These are phyloP conservation scores for Starmerella asiatica DNA, from an alignment of 805 yeast species.

Conservation along the genomic window DNA sequence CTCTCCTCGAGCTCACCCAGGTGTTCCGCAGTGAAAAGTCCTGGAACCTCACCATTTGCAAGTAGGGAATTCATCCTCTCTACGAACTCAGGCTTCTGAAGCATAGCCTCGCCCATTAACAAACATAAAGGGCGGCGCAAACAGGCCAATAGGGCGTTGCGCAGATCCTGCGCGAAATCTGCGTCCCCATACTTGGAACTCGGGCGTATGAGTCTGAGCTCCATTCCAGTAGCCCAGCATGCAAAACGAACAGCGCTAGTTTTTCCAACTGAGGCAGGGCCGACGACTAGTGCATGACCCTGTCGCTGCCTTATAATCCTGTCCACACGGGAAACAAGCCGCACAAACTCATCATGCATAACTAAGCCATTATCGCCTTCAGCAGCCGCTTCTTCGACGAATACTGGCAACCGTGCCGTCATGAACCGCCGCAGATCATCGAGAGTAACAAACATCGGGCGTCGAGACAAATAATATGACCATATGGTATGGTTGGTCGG, in stretches of 20 bases:
- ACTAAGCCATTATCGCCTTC: constrained; percentile 39
- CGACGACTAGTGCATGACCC: constrained; percentile 79
- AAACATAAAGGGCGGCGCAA: constrained; percentile 37
- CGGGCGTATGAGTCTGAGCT: constrained; percentile 44
- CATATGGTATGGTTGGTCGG: constrained; percentile 1
- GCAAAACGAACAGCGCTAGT: constrained; percentile 66
- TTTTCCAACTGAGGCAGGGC: constrained; percentile 72
- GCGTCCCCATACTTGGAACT: constrained; percentile 38
- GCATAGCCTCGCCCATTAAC: constrained; percentile 66
- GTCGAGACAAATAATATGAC: constrained; percentile 9
- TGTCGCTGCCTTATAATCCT: constrained; percentile 72
- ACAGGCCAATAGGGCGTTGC: constrained; percentile 36
- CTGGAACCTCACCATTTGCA: constrained; percentile 88
- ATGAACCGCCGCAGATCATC: constrained; percentile 42
- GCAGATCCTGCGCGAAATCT: constrained; percentile 57
- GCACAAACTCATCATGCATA: constrained; percentile 55
- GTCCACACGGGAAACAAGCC: constrained; percentile 65
- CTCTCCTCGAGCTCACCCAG: constrained; percentile 9
- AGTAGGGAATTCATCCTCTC: constrained; percentile 88
- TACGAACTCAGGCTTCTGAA: constrained; percentile 61
- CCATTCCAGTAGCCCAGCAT: constrained; percentile 79
- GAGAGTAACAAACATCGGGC: constrained; percentile 17
- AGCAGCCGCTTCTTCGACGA: constrained; percentile 59
- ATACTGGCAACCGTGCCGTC: constrained; percentile 48
- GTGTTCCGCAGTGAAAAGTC: constrained; percentile 44